phyloP scores from a whole-genome alignment of 768 basidiomycete genomes.

The Exidia glandulosa region DNA sequence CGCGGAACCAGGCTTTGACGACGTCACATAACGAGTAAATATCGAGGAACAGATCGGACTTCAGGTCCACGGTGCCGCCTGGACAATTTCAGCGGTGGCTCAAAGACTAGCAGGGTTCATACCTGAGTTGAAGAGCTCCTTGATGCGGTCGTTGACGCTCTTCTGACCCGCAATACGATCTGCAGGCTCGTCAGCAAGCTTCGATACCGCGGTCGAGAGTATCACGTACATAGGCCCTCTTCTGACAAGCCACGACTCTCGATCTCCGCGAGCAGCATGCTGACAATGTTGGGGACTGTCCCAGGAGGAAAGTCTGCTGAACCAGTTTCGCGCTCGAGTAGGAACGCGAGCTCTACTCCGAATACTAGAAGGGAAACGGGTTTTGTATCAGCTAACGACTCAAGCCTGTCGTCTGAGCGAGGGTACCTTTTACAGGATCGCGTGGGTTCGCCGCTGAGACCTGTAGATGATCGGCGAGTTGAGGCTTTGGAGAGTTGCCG shows the following conservation, averaged over 20 bases:
- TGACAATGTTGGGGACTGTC: constrained; percentile 53
- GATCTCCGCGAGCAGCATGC: constrained; percentile 56
- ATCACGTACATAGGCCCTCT: constrained; percentile 67
- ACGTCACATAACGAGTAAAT: constrained; percentile 77
- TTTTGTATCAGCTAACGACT: constrained; percentile 1
- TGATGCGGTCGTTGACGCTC: constrained; percentile 55
- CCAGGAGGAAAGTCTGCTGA: constrained; percentile 40
- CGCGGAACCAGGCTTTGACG: constrained; percentile 78
- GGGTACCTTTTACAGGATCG: constrained; percentile 72
- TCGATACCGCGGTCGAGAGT: not conserved
- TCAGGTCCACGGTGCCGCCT: constrained; percentile 7
- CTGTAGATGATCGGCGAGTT: constrained; percentile 66
- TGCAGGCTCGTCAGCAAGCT: constrained; percentile 18
- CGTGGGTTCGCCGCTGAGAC: constrained; percentile 39
- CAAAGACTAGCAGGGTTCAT: constrained; percentile 3
- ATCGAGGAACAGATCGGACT: constrained; percentile 44
- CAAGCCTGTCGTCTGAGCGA: not conserved
- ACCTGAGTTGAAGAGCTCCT: constrained; percentile 69
- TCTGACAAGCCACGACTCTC: constrained; percentile 68
- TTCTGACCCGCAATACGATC: constrained; percentile 77
- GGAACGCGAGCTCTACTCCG: constrained; percentile 61
- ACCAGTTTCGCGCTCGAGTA: constrained; percentile 54
- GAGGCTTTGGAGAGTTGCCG: constrained; percentile 62
- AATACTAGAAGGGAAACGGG: constrained; percentile 40
- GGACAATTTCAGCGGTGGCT: constrained; percentile 38